A percentile compares a stretch with the other conserved stretches of the same genome.
Conservation (phyloP, 2,329 filamentous ascomycete genomes). For the Penicillium nordicum region DNA sequence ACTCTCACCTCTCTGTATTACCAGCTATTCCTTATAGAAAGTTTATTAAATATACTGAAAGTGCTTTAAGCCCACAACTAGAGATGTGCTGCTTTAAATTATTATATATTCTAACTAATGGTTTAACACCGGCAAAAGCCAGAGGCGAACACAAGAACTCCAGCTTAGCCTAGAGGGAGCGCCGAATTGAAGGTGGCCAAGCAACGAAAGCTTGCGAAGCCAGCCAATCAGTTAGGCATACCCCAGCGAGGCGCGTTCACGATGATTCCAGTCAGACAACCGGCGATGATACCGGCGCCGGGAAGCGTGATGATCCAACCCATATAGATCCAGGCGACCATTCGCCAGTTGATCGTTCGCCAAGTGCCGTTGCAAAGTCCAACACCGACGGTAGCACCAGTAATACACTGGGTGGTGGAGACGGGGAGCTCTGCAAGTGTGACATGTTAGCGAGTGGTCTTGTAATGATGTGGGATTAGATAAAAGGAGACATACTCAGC, state of each 20-base stretch:
- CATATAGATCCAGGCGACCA: constrained; percentile 43
- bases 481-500: constrained; percentile 22
- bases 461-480: neutral
- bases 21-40: too few relatives aligned
- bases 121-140: neutral
- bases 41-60: neutral
- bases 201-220: neutral
- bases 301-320: constrained; percentile 48
- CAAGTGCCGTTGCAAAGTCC: constrained; percentile 36
- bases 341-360: constrained; percentile 46
- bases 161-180: neutral
- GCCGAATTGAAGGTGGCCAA: neutral
- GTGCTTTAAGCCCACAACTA: neutral
- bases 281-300: constrained; percentile 37
- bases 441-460: neutral
- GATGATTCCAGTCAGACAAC: neutral
- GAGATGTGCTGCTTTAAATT: neutral
- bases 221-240: neutral
- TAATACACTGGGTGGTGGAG: constrained; percentile 40
- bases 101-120: neutral
- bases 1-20: too few relatives aligned
- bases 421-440: constrained; percentile 23
- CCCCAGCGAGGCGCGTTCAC: neutral
- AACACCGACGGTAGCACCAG: constrained; percentile 36
- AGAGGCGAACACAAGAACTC: neutral